Evolutionary conservation across 805 yeast genomes (phyloP).

Genomic region (Cyberlindnera maclurae): DNA sequence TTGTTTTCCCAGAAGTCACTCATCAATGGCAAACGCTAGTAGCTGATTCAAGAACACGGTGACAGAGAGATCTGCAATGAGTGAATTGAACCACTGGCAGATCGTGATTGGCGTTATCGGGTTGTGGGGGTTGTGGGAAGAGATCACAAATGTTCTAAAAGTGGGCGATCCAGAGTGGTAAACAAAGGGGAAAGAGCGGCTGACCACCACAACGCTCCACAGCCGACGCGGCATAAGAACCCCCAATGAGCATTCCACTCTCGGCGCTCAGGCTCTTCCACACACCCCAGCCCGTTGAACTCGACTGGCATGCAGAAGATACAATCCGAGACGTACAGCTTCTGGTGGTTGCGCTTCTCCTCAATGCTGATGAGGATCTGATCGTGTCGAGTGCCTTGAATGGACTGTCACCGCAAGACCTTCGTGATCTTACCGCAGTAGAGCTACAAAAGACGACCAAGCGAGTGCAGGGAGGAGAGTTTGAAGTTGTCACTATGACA

Average conservation of each 20-base stretch:
- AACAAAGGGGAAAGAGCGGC: too few species aligned
- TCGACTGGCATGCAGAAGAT: not conserved
- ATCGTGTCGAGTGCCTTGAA: constrained; percentile 14
- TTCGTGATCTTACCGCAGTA: constrained; percentile 12
- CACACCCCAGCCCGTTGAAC: not conserved
- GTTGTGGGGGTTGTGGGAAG: too few species aligned
- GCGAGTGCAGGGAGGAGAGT: constrained; percentile 3
- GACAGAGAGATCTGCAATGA: too few species aligned
- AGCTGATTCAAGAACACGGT: not conserved
- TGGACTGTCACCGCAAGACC: constrained; percentile 11
- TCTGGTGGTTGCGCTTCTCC: constrained; percentile 17
- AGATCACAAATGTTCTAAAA: too few species aligned
- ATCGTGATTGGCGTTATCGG: not conserved
- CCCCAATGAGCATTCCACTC: too few species aligned
- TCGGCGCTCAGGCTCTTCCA: constrained; percentile 1
- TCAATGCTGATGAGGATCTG: constrained; percentile 20
- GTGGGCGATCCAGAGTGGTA: too few species aligned
- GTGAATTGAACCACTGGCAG: too few species aligned
- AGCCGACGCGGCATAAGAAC: too few species aligned
- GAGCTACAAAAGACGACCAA: constrained; percentile 2
- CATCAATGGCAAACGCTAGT: constrained; percentile 5
- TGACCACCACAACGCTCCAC: too few species aligned
- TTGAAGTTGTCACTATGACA: constrained; percentile 5
- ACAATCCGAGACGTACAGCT: not conserved
- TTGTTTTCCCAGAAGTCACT: constrained; percentile 34